phyloP scores from a whole-genome alignment of 129 eudicot genomes.

The Rutidosis leptorrhynchoides region DNA sequence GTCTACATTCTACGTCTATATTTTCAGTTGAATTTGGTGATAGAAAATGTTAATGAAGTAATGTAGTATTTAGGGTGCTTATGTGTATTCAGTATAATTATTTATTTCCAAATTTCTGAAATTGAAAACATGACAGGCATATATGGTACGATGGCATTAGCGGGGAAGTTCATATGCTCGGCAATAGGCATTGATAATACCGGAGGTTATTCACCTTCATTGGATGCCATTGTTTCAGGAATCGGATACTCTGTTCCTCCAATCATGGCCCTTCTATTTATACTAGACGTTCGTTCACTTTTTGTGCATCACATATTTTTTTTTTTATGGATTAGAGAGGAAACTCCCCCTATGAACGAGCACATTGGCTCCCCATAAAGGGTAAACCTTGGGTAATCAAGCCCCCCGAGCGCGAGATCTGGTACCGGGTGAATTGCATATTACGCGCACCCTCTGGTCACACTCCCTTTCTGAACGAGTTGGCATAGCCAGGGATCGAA shows the following conservation, averaged over 20 bases:
- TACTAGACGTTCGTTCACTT: constrained; percentile 64
- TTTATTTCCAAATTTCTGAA: not conserved
- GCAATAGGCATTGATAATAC: constrained; percentile 61
- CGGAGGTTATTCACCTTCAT: constrained; percentile 67
- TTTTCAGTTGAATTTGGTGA: not conserved
- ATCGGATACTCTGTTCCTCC: constrained; percentile 97
- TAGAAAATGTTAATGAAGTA: not conserved
- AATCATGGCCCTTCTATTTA: constrained; percentile 93
- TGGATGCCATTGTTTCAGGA: constrained; percentile 87
- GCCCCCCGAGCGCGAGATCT: too few species aligned
- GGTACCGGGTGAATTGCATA: too few species aligned
- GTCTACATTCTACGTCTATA: too few species aligned
- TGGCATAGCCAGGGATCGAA: too few species aligned
- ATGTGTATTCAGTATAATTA: not conserved
- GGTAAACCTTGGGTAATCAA: too few species aligned
- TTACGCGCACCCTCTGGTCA: too few species aligned
- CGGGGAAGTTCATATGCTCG: constrained; percentile 73
- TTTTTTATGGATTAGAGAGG: too few species aligned
- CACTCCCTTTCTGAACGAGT: too few species aligned
- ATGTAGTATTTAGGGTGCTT: not conserved
- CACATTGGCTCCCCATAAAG: too few species aligned
- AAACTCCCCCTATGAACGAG: too few species aligned
- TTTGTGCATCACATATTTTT: not conserved
- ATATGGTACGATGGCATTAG: constrained; percentile 89
- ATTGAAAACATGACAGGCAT: constrained; percentile 44